A percentile compares a stretch with the other conserved stretches of the same genome.
Conservation (phyloP, 805 yeast species). For the Sugiyamaella americana region DNA sequence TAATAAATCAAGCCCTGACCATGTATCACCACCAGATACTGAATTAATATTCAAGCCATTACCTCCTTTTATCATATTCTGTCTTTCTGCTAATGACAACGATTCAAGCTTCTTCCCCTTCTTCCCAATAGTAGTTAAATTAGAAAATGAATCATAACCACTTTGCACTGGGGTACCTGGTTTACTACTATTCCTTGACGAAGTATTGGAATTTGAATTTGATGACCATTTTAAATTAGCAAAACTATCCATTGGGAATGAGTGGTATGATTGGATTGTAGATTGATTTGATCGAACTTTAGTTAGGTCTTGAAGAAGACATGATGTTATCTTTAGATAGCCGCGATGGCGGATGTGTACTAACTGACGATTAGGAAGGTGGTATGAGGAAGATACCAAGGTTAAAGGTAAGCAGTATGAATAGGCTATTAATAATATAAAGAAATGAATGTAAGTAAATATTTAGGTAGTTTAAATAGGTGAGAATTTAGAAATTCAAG, state of each 20-base stretch:
- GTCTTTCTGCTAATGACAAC: constrained; percentile 31
- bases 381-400: too few species aligned
- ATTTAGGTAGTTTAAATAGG: too few species aligned
- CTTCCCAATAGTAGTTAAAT: constrained; percentile 13
- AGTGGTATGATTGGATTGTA: too few species aligned
- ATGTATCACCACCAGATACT: constrained; percentile 12
- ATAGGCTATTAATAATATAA: too few species aligned
- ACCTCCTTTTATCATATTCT: constrained; percentile 6
- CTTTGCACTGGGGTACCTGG: constrained; percentile 6
- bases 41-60: constrained; percentile 9
- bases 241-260: constrained; percentile 14
- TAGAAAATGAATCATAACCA: constrained; percentile 27
- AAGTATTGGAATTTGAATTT: background rate
- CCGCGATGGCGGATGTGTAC: too few species aligned
- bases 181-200: constrained; percentile 6
- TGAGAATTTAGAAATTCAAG: too few species aligned
- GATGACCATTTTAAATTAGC: constrained; percentile 9
- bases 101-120: constrained; percentile 21
- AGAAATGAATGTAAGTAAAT: too few species aligned
- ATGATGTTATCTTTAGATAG: too few species aligned
- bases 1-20: constrained; percentile 29
- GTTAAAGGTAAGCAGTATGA: too few species aligned
- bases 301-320: too few species aligned
- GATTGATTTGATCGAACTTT: too few species aligned
- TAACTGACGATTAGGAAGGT: too few species aligned